phyloP scores from a whole-genome alignment of 1,284 basidiomycete species.

The Apiotrichum sp. region DNA sequence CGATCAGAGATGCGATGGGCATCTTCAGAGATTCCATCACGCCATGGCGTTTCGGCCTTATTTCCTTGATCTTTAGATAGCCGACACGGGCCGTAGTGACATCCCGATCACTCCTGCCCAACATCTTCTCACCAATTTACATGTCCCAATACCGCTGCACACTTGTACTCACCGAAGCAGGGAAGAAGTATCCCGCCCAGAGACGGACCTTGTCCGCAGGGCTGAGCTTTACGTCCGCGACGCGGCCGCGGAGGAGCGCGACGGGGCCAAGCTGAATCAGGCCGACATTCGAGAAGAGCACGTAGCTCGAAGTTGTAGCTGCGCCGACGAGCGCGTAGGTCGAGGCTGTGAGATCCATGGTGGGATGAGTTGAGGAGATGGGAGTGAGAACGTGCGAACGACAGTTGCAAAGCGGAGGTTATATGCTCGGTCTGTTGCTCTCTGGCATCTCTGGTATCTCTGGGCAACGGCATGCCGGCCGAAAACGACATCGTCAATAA shows the following conservation, averaged over 20 bases:
- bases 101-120: neutral
- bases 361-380: neutral
- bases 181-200: slow-evolving; percentile 17
- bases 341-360: slow-evolving; percentile 15
- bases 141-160: too few relatives aligned
- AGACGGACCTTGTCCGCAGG: slow-evolving; percentile 10
- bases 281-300: slow-evolving; percentile 23
- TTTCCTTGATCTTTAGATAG: too few relatives aligned
- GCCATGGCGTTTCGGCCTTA: too few relatives aligned
- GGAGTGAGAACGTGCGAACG: neutral
- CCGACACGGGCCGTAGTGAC: too few relatives aligned
- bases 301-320: slow-evolving; percentile 19
- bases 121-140: neutral
- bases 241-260: slow-evolving; percentile 19
- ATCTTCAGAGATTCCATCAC: too few relatives aligned
- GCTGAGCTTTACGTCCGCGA: slow-evolving; percentile 1
- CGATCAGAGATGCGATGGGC: too few relatives aligned
- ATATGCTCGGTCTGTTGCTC: too few relatives aligned
- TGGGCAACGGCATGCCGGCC: too few relatives aligned
- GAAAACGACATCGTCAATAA: too few relatives aligned
- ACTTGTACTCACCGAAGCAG: slow-evolving; percentile 15
- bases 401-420: too few relatives aligned
- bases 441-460: too few relatives aligned
- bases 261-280: slow-evolving; percentile 21
- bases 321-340: slow-evolving; percentile 21